Base-by-base conservation (phyloP, 306 rosid genomes). In the Citrullus amarus region DNA sequence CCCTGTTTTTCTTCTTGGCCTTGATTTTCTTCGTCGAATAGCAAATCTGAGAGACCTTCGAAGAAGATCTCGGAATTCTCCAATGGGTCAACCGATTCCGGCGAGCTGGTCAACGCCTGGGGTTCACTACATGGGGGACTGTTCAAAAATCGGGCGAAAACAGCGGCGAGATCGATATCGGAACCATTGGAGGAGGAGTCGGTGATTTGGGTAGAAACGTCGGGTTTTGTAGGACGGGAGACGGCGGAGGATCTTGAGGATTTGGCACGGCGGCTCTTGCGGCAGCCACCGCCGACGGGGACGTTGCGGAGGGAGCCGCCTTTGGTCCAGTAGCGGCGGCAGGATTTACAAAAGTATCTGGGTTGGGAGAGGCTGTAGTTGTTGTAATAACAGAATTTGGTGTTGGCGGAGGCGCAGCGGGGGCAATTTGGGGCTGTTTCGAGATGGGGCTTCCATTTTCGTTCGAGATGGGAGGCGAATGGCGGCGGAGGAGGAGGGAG, bases 321-420 rank as follows among this genome's bases (percentile, higher is more conserved):
- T 86, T 88, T 94, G 68, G 98, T 94, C 98, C 98, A 94, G 79
- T 94, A 94, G 6, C 98, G 87, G 15, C 95, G 51, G 78, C 98
- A 94, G 63, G 86, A 91, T 85, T 92, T 94, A 75, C 98, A 94
- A 75, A 94, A 88, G 78, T 92, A 94, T 0, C 98, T 80, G 0
- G 98, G 98, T 81, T 94, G 98, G 0, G 98, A 94, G 39, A 89
- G 80, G 87, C 98, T 92, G 90, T 94, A 94, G 88, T 94, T 94
- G 86, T 94, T 94, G 96, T 92, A 94, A 83, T 94, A 94, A 68
- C 98, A 94, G 84, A 94, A 94, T 75, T 94, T 94, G 44, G 98
- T 94, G 89, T 90, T 90, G 86, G 92, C 58, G 48, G 98, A 92
- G 61, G 96, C 90, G 59, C 97, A 94, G 0, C 98, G 91, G 38